Evolutionary conservation across 208 protist genomes (phyloP), one percentile per base, ranked within the genome.

Genomic region (Trypanosoma theileri): DNA sequence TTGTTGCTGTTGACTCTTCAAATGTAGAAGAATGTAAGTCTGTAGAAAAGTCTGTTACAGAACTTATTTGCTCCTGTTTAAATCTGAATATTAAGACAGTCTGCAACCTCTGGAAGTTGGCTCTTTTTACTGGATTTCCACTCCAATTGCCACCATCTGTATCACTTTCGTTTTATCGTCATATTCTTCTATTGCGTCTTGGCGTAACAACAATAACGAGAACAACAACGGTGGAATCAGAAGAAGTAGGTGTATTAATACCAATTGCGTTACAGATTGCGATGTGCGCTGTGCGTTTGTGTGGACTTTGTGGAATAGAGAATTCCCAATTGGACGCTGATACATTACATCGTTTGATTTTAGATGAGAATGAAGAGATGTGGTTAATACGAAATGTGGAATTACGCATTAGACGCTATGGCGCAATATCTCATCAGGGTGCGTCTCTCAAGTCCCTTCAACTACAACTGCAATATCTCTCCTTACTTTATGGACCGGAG

Each of bases 51-150:
- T 19, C 21, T 50, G 4, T 62, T 21, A 12, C 21, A 42, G 41
- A 44, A 2, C 44, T 74, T 31, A 3, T 74, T 57, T 41, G 16
- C 28, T 24, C 48, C 6, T 44, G 61, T 54, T 50, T 74, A 1
- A 60, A 74, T 40, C 10, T 68, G 26, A 55, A 68, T 10, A 41
- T 59, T 16, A 28, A 66, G 31, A 40, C 31, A 35, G n/a, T 76
- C n/a, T 76, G 71, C 40, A 69, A 46, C 54, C 41, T 76, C 8
- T 64, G 63, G 51, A 21, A 63, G 52, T 62, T 58, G 26, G 44
- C 57, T 6, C 46, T 76, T 28, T 76, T 71, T 66, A 63, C 70
- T 48, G 71, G 71, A n/a, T 54, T 67, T 63, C 71, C 71, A 41
- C 19, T 66, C 24, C 41, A 22, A 14, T 1, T 22, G 13, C 41